Evolutionary conservation across 2,329 filamentous ascomycete genomes (phyloP), one percentile per base, ranked within the genome.

Genomic region (Aureobasidium sp.): DNA sequence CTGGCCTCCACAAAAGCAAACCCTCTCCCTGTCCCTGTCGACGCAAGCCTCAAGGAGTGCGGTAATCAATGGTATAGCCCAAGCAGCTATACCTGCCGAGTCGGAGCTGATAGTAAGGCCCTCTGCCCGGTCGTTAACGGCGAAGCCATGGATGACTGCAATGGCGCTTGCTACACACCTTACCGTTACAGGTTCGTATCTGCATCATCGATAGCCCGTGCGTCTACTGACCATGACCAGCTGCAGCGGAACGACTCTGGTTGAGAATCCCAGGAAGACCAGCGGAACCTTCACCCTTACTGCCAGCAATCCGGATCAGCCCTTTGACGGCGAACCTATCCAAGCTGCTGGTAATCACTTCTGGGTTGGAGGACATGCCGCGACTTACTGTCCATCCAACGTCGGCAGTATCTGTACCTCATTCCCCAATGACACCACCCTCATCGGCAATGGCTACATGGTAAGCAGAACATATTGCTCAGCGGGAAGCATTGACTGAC

Each of bases 71-170:
- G 45, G 48, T 65, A 65, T 29, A 49, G 60, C 42, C 47, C 63
- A 37, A 25, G 45, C 49, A 63, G 62, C 42, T 65, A 65, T 49
- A 53, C 48, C 55, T 65, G 64, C 55, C 59, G 61, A 42, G 22
- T 47, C 44, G 36, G 55, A 45, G 47, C 31, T 22, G 25, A 53
- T 22, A 48, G 42, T 31, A 51, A 44, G 20, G 42, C 42, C 22
- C 63, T 65, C 36, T 65, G 64, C 51, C 64, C 64, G n/a, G 51
- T 65, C 25, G 39, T 64, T 56, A 62, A 64, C 44, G 64, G 64
- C 53, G 60, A 62, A 27, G 42, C 62, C 37, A 62, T 48, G 31
- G 41, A 61, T 6, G 44, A 56, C 17, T 65, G 64, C 47, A 55
- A 47, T n/a, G 53, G 42, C 12, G 55, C 62, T 25, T 65, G 64